Evolutionary conservation across 225 moss, liverwort and hornwort genomes (phyloP).

Genomic region (Ulota crispa): DNA sequence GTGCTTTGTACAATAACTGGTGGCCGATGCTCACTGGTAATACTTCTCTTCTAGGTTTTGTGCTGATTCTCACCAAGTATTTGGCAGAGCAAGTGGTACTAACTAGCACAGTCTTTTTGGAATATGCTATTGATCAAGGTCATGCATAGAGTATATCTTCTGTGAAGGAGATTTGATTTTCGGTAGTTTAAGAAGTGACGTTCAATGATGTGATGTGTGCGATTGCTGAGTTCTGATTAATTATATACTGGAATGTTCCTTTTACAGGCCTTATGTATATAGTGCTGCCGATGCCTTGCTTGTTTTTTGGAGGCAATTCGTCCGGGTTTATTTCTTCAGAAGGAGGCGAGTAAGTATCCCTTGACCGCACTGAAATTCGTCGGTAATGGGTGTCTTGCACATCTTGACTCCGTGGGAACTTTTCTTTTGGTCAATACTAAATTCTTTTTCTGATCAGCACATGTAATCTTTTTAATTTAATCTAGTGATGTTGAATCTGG

Average conservation of each 20-base stretch:
- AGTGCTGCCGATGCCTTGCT: slow-evolving; percentile 96
- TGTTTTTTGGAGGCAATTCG: slow-evolving; percentile 81
- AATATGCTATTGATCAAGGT: background rate
- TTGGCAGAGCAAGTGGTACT: background rate
- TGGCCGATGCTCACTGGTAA: slow-evolving; percentile 98
- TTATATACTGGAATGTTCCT: background rate
- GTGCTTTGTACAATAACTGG: slow-evolving; percentile 93
- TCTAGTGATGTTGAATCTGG: no score
- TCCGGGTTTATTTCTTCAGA: slow-evolving; percentile 64
- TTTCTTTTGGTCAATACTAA: no score
- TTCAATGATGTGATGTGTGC: background rate
- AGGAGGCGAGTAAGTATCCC: slow-evolving; percentile 72
- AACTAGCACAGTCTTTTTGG: background rate
- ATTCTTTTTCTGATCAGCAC: no score
- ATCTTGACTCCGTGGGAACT: background rate
- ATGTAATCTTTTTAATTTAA: no score
- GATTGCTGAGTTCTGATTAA: background rate
- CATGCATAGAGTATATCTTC: background rate
- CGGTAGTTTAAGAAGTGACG: background rate
- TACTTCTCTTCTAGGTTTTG: slow-evolving; percentile 11
- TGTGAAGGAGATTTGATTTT: background rate
- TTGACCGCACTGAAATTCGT: background rate
- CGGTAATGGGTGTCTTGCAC: background rate
- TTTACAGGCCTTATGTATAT: slow-evolving; percentile 90
- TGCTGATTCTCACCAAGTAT: background rate